These are phyloP conservation scores for Kurtzmaniella quercitrusa DNA, from an alignment of 1,139 yeast genomes.

Conservation along the genomic window DNA sequence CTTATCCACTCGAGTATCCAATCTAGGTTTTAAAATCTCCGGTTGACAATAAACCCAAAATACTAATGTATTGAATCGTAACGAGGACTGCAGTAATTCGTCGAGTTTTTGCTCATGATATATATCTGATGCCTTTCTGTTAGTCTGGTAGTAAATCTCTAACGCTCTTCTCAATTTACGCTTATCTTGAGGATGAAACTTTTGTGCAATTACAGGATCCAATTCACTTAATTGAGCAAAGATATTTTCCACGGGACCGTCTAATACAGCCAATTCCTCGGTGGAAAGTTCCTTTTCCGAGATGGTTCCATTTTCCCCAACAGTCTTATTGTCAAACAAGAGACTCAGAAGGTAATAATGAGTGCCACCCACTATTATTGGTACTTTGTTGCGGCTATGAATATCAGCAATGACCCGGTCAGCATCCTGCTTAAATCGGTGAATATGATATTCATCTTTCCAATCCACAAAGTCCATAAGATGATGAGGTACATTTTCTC, in stretches of 20 bases:
- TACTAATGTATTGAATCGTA: conserved; percentile 64
- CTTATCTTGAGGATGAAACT: conserved; percentile 89
- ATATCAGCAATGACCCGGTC: conserved; percentile 53
- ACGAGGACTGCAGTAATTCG: conserved; percentile 41
- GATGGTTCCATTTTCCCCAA: conserved; percentile 17
- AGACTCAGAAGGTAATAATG: conserved; percentile 85
- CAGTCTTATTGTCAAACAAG: conserved; percentile 65
- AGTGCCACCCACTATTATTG: conserved; percentile 93
- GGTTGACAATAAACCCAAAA: conserved; percentile 85
- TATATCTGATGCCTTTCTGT: conserved; percentile 64
- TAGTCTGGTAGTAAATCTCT: conserved; percentile 71
- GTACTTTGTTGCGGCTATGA: conserved; percentile 67
- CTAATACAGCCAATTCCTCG: conserved; percentile 47
- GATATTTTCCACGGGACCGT: conserved; percentile 52
- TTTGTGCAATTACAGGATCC: conserved; percentile 73
- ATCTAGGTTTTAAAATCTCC: conserved; percentile 51
- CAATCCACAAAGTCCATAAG: conserved; percentile 80
- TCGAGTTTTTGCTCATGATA: conserved; percentile 56
- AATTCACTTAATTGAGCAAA: conserved; percentile 43
- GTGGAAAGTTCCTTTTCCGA: conserved; percentile 20
- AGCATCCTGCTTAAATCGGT: conserved; percentile 76
- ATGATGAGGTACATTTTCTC: conserved; percentile 76
- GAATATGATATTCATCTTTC: conserved; percentile 82
- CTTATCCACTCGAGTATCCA: conserved; percentile 76
- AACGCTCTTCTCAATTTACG: conserved; percentile 76